Conservation (phyloP, 352 stramenopile species). For the Phytophthora pinifolia region DNA sequence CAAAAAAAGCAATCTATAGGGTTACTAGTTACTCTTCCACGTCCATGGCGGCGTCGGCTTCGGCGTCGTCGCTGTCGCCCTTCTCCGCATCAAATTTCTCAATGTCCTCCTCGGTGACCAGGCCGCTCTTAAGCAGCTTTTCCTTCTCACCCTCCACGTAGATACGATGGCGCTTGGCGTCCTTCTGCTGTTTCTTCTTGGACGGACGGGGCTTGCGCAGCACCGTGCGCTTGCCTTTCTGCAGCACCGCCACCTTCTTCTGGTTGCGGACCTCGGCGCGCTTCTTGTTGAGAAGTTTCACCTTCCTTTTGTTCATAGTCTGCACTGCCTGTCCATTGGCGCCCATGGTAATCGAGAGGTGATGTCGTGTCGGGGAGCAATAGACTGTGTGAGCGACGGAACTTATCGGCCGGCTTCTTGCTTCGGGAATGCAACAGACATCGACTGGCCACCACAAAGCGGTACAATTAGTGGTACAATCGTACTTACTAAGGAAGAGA, state of each 20-base stretch:
- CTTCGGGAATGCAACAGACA: conserved; percentile 21
- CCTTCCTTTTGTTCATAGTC: conserved; percentile 87
- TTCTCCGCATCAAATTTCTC: conserved; percentile 72
- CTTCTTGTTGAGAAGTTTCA: conserved; percentile 88
- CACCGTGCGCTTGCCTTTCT: conserved; percentile 56
- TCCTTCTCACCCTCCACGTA: conserved; percentile 71
- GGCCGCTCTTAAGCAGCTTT: conserved; percentile 73
- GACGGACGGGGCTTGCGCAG: conserved; percentile 68
- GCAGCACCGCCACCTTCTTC: conserved; percentile 69
- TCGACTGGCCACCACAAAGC: conserved; percentile 33
- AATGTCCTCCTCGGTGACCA: conserved; percentile 85
- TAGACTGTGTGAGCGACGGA: conserved; percentile 1
- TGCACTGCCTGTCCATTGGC: conserved; percentile 68
- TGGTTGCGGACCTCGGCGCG: conserved; percentile 70
- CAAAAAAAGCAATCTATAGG: conserved; percentile 34
- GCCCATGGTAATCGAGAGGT: conserved; percentile 32
- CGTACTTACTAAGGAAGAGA: conserved; percentile 15
- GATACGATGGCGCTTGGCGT: conserved; percentile 77
- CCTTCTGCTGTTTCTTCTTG: conserved; percentile 89
- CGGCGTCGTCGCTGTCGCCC: conserved; percentile 32
- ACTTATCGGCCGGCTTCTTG: conserved; percentile 8
- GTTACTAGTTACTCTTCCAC: conserved; percentile 54
- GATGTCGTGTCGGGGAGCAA: conserved; percentile 4
- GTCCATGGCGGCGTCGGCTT: conserved; percentile 42
- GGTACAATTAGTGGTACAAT: conserved; percentile 40